Evolutionary conservation across 306 rosid species (phyloP).

Genomic region (Corylus americana): DNA sequence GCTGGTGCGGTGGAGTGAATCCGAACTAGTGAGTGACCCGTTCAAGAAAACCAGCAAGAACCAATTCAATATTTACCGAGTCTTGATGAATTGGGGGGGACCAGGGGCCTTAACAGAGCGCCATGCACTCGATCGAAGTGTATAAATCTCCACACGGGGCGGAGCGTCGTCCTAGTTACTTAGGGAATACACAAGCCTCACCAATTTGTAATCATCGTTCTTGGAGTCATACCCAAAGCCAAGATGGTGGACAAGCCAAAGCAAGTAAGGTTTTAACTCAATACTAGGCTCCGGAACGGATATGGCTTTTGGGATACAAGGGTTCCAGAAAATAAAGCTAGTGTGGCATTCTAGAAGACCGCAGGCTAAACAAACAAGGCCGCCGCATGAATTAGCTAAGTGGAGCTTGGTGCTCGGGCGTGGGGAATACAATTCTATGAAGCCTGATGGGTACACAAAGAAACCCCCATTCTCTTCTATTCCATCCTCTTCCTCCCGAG

Average conservation of each 20-base stretch:
- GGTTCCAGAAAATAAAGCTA: not conserved
- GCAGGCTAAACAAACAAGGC: not conserved
- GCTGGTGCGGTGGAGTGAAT: too few relatives aligned
- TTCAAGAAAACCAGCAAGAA: too few relatives aligned
- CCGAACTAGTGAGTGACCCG: too few relatives aligned
- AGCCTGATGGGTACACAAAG: not conserved
- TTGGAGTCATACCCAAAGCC: not conserved
- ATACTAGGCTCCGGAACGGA: not conserved
- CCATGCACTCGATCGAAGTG: not conserved
- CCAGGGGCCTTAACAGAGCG: not conserved
- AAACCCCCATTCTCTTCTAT: not conserved
- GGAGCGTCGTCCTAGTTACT: not conserved
- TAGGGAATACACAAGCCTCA: too few relatives aligned
- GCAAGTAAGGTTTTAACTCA: too few relatives aligned
- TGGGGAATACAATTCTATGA: not conserved
- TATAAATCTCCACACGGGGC: not conserved
- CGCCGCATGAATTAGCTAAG: not conserved
- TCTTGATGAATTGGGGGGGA: too few relatives aligned
- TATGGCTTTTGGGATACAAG: not conserved
- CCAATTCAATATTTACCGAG: too few relatives aligned
- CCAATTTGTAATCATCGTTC: not conserved
- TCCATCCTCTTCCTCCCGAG: not conserved
- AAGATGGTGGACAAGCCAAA: too few relatives aligned
- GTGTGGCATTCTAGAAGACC: not conserved
- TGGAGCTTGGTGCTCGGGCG: not conserved